Conservation (phyloP, 352 stramenopile species). For the Pythium vanterpoolii region DNA sequence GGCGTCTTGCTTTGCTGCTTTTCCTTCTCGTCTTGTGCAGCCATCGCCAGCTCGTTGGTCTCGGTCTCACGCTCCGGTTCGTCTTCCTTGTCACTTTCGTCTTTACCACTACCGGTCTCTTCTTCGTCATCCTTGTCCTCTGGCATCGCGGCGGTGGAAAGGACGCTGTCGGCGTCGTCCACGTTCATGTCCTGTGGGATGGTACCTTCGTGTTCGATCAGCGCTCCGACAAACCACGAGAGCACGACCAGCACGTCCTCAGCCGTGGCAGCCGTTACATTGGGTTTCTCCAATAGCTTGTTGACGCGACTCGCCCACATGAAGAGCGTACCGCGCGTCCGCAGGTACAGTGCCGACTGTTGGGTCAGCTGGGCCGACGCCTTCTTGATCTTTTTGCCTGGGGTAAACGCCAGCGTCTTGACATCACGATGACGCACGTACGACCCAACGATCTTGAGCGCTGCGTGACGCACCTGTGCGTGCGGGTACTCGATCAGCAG, state of each 20-base stretch:
- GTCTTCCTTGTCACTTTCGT: slow-evolving; percentile 20
- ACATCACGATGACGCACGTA: slow-evolving; percentile 56
- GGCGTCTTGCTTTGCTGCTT: slow-evolving; percentile 59
- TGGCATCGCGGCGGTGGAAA: slow-evolving; percentile 7
- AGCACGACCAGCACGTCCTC: slow-evolving; percentile 58
- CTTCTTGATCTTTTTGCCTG: slow-evolving; percentile 32
- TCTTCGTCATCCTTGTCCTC: slow-evolving; percentile 15
- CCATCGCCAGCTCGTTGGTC: slow-evolving; percentile 16
- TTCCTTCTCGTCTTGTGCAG: slow-evolving; percentile 43
- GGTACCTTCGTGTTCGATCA: slow-evolving; percentile 38
- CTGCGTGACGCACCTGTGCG: slow-evolving; percentile 60
- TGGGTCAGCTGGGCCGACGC: slow-evolving; percentile 18
- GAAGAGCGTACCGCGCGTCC: slow-evolving; percentile 58
- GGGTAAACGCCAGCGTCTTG: slow-evolving; percentile 39
- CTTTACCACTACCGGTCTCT: slow-evolving; percentile 7
- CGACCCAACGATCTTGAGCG: slow-evolving; percentile 54
- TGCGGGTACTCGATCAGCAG: slow-evolving; percentile 75
- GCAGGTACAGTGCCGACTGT: slow-evolving; percentile 40
- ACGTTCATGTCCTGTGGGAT: slow-evolving; percentile 64
- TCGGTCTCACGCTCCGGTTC: slow-evolving; percentile 22
- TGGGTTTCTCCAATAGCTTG: slow-evolving; percentile 66
- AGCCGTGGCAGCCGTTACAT: slow-evolving; percentile 47
- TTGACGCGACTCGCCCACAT: slow-evolving; percentile 47
- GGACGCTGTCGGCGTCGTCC: slow-evolving; percentile 17
- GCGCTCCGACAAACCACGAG: slow-evolving; percentile 56